These are phyloP conservation scores for Venturia asperata DNA, from an alignment of 2,329 filamentous ascomycete genomes.

Conservation along the genomic window DNA sequence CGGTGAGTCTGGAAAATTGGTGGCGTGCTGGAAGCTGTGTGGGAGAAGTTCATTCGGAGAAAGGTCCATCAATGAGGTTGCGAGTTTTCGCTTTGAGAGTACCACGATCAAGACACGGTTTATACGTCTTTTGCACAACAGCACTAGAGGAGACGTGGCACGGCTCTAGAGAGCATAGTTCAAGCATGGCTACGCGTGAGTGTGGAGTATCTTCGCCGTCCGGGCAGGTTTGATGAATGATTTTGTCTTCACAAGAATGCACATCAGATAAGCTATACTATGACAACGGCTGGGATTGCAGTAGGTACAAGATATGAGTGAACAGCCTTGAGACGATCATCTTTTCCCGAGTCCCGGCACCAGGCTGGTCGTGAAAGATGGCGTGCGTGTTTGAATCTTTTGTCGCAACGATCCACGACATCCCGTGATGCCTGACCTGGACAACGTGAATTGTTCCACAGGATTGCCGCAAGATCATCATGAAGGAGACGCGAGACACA, in stretches of 20 bases:
- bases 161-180: background rate
- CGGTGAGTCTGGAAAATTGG: background rate
- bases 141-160: background rate
- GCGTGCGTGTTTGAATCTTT: background rate
- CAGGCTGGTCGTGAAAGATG: conserved; percentile 2
- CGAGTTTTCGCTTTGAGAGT: background rate
- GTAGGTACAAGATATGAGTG: background rate
- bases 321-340: background rate
- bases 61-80: background rate
- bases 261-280: background rate
- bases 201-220: too few relatives aligned
- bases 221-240: too few relatives aligned
- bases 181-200: too few relatives aligned
- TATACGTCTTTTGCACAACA: background rate
- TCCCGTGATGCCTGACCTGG: conserved; percentile 1
- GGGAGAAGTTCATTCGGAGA: background rate
- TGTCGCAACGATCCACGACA: conserved; percentile 9
- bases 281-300: background rate
- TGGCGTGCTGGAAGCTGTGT: background rate
- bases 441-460: conserved; percentile 1
- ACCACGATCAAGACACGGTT: background rate
- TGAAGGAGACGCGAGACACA: background rate
- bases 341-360: background rate
- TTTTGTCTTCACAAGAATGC: background rate
- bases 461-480: conserved; percentile 9